Conservation (phyloP, 202 grass and related monocot genomes). For the Miscanthus sacchariflorus region DNA sequence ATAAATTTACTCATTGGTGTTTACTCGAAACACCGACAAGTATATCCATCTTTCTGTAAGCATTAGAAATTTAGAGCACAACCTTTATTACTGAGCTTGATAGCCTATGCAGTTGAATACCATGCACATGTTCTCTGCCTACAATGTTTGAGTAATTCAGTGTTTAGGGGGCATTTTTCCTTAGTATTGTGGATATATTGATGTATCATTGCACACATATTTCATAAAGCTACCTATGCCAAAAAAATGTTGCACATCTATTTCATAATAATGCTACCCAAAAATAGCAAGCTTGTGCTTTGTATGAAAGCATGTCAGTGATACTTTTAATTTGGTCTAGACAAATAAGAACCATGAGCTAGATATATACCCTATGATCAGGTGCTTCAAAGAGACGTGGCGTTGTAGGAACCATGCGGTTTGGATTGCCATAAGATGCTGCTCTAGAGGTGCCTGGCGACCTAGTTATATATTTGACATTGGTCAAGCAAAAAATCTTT, state of each 20-base stretch:
- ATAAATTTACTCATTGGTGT: too few species aligned
- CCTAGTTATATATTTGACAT: constrained; percentile 7
- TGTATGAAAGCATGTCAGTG: background rate
- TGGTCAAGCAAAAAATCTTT: background rate
- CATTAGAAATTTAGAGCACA: background rate
- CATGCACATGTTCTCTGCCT: background rate
- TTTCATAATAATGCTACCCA: background rate
- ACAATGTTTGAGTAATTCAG: background rate
- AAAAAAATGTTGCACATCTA: background rate
- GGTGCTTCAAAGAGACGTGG: background rate
- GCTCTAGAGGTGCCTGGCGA: background rate
- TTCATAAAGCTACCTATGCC: background rate
- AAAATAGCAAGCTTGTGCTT: background rate
- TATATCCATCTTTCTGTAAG: background rate
- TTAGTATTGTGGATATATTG: too few species aligned
- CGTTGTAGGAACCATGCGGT: background rate
- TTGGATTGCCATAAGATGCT: background rate
- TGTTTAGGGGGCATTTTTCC: background rate
- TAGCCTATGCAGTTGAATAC: background rate
- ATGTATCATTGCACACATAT: background rate
- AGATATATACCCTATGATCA: constrained; percentile 4
- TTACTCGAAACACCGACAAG: too few species aligned
- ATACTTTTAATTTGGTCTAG: background rate
- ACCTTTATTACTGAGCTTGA: background rate
- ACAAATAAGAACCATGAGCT: background rate